Base-by-base conservation (phyloP, 371 early-diverging fungal species). In the Rhizoclosmatium hyalinum region DNA sequence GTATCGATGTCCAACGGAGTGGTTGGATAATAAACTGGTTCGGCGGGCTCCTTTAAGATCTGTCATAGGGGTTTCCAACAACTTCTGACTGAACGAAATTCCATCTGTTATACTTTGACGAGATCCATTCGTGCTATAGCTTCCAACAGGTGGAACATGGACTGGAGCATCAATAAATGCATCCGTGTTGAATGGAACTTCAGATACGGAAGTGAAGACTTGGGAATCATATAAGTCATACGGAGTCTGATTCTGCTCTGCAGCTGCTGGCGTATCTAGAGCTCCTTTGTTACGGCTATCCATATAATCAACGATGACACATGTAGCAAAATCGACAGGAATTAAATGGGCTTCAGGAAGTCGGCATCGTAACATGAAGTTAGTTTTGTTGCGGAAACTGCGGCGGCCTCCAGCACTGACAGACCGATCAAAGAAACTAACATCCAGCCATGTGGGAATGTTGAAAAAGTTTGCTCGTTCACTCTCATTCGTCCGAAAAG, bases 381-480 rank as follows among this genome's bases (percentile, higher is more conserved):
- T 41, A 41, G 54, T 72, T 6, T 53, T 72, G 19, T 67, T 17
- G 55, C 24, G 4, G n/a, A 10, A 10, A 65, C 42, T 32, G 24
- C 42, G 46, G 17, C 65, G n/a, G 17, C 43, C 39, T 17, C 17
- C 65, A 12, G 41, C 68, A 32, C 14, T 53, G 12, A 57, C 6
- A 21, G 45, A 39, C 1, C 58, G 39, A 12, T 63, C 12, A 61
- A 83, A 96, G 77, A 95, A 98, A 68, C 94, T 95, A 67, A 92
- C 91, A 69, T 95, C 96, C 17, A 97, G 86, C 98, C 98, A 98
- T 77, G 94, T 91, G 0, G 98, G 97, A 43, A 94, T 90, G 65
- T 90, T 89, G 78, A 90, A 95, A 53, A 79, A 83, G 17, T 68
- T 66, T 24, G 62, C 43, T 44, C 47, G 39, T 75, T 56, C 74